These are phyloP conservation scores for Coemansia guatemalensis DNA, from an alignment of 192 early-diverging fungal species.

Conservation along the genomic window DNA sequence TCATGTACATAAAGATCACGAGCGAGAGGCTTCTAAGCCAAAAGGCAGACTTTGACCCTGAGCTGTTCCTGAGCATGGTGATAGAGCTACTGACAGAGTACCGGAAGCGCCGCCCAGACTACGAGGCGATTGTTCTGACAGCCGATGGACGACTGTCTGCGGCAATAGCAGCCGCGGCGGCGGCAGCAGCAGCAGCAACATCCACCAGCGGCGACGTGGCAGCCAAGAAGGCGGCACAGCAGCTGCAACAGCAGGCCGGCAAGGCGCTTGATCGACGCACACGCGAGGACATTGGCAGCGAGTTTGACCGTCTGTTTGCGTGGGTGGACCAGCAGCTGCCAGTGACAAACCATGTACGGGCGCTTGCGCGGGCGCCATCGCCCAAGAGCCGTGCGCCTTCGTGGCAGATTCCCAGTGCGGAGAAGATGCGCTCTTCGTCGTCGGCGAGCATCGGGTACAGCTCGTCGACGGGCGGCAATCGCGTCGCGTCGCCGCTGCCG, in stretches of 20 bases:
- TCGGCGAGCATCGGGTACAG: slow-evolving; percentile 43
- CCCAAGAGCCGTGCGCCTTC: slow-evolving; percentile 43
- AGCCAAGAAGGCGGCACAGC: slow-evolving; percentile 2
- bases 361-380: slow-evolving; percentile 39
- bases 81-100: slow-evolving; percentile 54
- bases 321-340: slow-evolving; percentile 55
- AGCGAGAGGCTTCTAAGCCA: slow-evolving; percentile 48
- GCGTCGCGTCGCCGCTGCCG: slow-evolving; percentile 39
- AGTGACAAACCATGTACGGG: slow-evolving; percentile 28
- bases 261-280: slow-evolving; percentile 39
- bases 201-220: neutral
- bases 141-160: slow-evolving; percentile 28
- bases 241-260: neutral
- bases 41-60: slow-evolving; percentile 51
- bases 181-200: slow-evolving; percentile 8
- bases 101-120: slow-evolving; percentile 54
- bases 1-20: slow-evolving; percentile 43
- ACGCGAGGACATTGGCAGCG: slow-evolving; percentile 55
- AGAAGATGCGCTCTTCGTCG: slow-evolving; percentile 38
- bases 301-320: slow-evolving; percentile 55
- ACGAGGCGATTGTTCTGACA: slow-evolving; percentile 47
- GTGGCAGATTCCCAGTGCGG: slow-evolving; percentile 30
- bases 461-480: slow-evolving; percentile 37
- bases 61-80: slow-evolving; percentile 48
- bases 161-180: neutral